Conservation (phyloP, 352 stramenopile genomes). For the Elongisporangium anandrum region DNA sequence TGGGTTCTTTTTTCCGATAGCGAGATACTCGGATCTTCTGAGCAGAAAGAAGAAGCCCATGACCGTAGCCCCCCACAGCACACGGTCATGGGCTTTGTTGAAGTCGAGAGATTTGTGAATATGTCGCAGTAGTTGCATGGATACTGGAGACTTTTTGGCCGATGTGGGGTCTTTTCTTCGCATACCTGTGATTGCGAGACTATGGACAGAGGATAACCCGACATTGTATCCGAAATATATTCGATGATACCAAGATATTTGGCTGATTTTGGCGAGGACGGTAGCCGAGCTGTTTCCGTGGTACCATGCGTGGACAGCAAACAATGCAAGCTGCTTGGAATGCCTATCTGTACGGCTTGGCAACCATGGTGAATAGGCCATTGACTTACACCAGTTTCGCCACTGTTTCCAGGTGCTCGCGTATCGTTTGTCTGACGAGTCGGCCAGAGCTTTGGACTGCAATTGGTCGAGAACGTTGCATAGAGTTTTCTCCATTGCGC, state of each 20-base stretch:
- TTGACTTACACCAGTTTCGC: slow-evolving; percentile 3
- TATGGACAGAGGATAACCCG: slow-evolving; percentile 10
- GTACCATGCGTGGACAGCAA: slow-evolving; percentile 1
- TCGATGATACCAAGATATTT: slow-evolving; percentile 16
- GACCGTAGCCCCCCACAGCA: slow-evolving; percentile 24
- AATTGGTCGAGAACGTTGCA: slow-evolving; percentile 10
- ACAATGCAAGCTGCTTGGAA: not conserved
- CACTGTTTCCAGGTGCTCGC: slow-evolving; percentile 5
- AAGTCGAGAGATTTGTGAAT: slow-evolving; percentile 10
- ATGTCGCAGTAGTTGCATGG: slow-evolving; percentile 5
- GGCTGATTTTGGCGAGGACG: slow-evolving; percentile 22
- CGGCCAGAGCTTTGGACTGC: slow-evolving; percentile 13
- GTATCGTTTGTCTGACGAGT: slow-evolving; percentile 7
- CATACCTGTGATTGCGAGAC: slow-evolving; percentile 27
- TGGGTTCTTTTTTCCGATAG: no score
- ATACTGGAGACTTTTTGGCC: slow-evolving; percentile 7
- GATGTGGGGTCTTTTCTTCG: slow-evolving; percentile 8
- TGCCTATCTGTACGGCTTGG: not conserved
- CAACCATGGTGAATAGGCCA: slow-evolving; percentile 5
- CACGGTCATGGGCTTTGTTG: slow-evolving; percentile 8
- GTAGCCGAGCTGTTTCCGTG: slow-evolving; percentile 15
- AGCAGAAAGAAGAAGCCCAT: slow-evolving; percentile 18
- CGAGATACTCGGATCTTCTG: slow-evolving; percentile 11
- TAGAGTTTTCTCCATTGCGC: slow-evolving; percentile 11
- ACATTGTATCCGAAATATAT: slow-evolving; percentile 10